Base-by-base conservation (phyloP, 2,329 filamentous ascomycete species). In the Knoxdaviesia proteae region DNA sequence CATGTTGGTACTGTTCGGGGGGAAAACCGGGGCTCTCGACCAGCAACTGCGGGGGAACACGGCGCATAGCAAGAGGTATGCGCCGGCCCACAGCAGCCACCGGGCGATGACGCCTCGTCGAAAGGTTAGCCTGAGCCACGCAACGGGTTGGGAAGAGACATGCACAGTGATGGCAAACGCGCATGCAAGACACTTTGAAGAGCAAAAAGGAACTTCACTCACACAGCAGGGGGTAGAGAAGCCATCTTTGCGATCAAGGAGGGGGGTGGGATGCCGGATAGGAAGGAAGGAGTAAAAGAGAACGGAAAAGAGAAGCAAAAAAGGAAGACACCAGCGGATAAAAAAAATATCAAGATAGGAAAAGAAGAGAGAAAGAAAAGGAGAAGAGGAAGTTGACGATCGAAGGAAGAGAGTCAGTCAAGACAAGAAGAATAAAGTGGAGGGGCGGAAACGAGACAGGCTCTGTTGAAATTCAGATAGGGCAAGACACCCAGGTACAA, bases 1-100 rank as follows among this genome's bases (percentile, higher is more conserved):
- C 61, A 94, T 71, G 72, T 94, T 94, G 61, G 82, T 84, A 55
- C 86, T 93, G 61, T 51, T 38, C 11, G 31, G 5, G 8, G 32
- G 10, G 32, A 41, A 37, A 9, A 9, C 10, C 11, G 34, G 36
- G 37, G 33, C 32, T 20, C 34, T n/a, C 11, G 7, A 29, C 11
- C 20, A 31, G 31, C 29, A 41, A 36, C 20, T 20, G 20, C 20
- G 20, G 20, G 20, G 20, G 20, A 20, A 20, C 20, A 20, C 20
- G 20, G 20, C 20, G 20, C 20, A 20, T 20, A 20, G 20, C 20
- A 20, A 3, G 20, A 20, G 20, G 20, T 20, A 20, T 20, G 20
- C 20, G 20, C 20, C 20, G 20, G 20, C 20, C 3, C 20, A 20
- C 20, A 20, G 20, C 20, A 20, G 20, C 20, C 20, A 20, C 20